Base-by-base conservation (phyloP, 2,329 filamentous ascomycete species). In the Fusarium sp. region DNA sequence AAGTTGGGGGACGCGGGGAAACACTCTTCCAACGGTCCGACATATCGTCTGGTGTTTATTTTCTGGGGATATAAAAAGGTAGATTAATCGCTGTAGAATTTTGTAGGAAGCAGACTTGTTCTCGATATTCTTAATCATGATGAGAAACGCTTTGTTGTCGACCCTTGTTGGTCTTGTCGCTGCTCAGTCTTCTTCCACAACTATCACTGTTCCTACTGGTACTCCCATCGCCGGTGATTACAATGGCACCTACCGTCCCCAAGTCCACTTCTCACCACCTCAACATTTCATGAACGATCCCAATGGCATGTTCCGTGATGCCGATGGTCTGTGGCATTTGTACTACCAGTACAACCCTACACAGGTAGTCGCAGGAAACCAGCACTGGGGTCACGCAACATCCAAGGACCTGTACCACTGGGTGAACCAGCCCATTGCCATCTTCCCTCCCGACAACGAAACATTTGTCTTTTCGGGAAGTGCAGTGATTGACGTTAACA, bases 381-480 rank as follows among this genome's bases (percentile, higher is more conserved):
- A 90, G 72, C 88, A 91, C 71, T 91, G 89, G 90, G 89, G 90
- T 12, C 89, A 91, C 72, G 88, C 88, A 4, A 91, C 88, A 3
- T 88, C 85, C 32, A 73, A 78, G 16, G 89, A 92, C 71, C 79
- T 91, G 3, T 90, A 89, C 71, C 85, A 86, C 62, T 92, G 89
- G 90, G 81, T 80, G 2, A 90, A 91, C 67, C 88, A 91, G 72
- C 85, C 86, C 7, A 87, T 91, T 67, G 89, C 89, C 12, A 79
- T 92, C 6, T 87, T 81, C 47, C 85, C 85, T 1, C 79, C 82
- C 1, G 79, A 82, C 29, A 75, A 83, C 20, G 79, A 77, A 0
- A 78, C 81, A 14, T 83, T 78, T 57, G 83, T 87, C 45, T 88
- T 85, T 67, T 85, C 84, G 1, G 86, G 88, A 25, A 89, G 85